Conservation (phyloP, 23 red algal species). For the Agarophyton chilense region DNA sequence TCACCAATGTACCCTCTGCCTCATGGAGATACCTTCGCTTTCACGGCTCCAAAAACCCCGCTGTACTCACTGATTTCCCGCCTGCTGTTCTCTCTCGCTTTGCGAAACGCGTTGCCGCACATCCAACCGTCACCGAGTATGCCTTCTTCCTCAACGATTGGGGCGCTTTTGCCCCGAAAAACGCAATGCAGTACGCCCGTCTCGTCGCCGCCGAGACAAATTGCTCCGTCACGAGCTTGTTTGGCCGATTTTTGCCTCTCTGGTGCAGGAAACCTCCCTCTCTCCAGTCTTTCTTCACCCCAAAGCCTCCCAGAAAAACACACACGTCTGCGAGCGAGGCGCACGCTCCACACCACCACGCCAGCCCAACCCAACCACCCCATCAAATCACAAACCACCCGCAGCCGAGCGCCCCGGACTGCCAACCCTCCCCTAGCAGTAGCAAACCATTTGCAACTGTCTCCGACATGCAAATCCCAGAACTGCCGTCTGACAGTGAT, state of each 20-base stretch:
- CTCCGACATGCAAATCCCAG: background rate
- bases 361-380: background rate
- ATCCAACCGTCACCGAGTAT: background rate
- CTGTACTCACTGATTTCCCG: conserved; percentile 9
- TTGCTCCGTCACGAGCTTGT: conserved; percentile 5
- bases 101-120: background rate
- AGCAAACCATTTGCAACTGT: background rate
- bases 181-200: background rate
- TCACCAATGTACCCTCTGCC: conserved; percentile 1
- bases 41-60: conserved; percentile 38
- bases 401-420: too few species aligned
- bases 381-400: background rate
- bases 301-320: background rate
- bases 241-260: conserved; percentile 8
- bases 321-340: background rate
- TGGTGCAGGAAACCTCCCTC: conserved; percentile 6
- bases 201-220: conserved; percentile 4
- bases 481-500: conserved; percentile 18
- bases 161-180: conserved; percentile 26
- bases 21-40: conserved; percentile 40
- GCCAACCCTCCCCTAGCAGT: too few species aligned
- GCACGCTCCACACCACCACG: background rate
- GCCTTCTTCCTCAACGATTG: conserved; percentile 38
- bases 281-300: background rate
- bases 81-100: background rate